A percentile compares a stretch with the other conserved stretches of the same genome.
Conservation (phyloP, 1,139 yeast species). For the Zhuliangozyma blackwelliae region DNA sequence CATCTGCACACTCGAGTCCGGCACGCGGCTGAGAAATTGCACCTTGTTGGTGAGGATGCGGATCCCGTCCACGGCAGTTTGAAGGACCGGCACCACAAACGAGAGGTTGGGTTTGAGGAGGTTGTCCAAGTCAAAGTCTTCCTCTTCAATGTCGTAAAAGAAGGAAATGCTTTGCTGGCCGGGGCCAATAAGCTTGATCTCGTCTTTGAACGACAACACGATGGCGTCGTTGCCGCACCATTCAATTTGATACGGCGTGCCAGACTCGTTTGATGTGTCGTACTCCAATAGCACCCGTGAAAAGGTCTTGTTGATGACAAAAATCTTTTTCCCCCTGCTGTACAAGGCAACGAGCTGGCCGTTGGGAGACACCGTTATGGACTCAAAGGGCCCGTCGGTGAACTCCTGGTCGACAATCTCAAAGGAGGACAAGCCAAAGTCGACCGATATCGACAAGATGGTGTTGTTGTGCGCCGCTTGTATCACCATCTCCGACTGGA, state of each 20-base stretch:
- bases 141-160: conserved; percentile 39
- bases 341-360: conserved; percentile 57
- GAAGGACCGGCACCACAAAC: conserved; percentile 33
- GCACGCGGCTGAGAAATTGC: conserved; percentile 66
- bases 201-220: conserved; percentile 56
- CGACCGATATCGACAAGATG: conserved; percentile 24
- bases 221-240: conserved; percentile 93
- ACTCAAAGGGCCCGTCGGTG: conserved; percentile 57
- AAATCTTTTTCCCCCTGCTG: conserved; percentile 42
- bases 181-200: conserved; percentile 69
- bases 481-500: conserved; percentile 13
- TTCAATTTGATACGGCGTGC: conserved; percentile 42
- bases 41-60: conserved; percentile 59
- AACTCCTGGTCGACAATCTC: conserved; percentile 32
- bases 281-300: conserved; percentile 52
- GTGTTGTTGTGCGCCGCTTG: conserved; percentile 28
- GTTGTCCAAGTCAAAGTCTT: conserved; percentile 24
- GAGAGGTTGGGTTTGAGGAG: conserved; percentile 16
- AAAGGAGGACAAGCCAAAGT: conserved; percentile 18
- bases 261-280: conserved; percentile 33
- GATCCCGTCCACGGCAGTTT: conserved; percentile 68
- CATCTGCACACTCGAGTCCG: conserved; percentile 51
- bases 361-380: conserved; percentile 55
- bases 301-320: conserved; percentile 51
- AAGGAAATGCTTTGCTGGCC: conserved; percentile 54